A percentile compares a stretch with the other conserved stretches of the same genome.
These are phyloP conservation scores for Excoecaria agallocha DNA, from an alignment of 345 rosid genomes.

Conservation along the genomic window DNA sequence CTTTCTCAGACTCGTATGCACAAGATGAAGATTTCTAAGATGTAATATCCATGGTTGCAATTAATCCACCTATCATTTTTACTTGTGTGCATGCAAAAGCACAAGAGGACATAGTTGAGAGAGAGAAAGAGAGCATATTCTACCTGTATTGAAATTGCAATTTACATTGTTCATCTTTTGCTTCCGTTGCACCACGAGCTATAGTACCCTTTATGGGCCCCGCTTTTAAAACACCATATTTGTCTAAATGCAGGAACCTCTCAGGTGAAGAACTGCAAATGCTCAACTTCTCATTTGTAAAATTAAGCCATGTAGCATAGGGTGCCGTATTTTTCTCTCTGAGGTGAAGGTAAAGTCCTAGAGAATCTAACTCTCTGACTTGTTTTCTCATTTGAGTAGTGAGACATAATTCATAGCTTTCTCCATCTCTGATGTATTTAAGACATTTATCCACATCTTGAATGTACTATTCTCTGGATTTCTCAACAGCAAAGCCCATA, in stretches of 20 bases:
- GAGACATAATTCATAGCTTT: constrained; percentile 94
- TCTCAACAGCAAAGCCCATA: constrained; percentile 54
- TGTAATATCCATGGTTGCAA: not conserved
- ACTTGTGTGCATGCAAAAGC: not conserved
- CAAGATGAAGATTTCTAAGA: not conserved
- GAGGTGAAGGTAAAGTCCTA: constrained; percentile 78
- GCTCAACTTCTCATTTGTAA: constrained; percentile 59
- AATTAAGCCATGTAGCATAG: constrained; percentile 89
- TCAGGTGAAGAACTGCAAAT: constrained; percentile 94
- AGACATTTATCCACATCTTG: constrained; percentile 66
- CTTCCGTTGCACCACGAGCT: constrained; percentile 72
- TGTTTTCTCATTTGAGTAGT: constrained; percentile 67
- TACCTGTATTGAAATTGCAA: constrained; percentile 71
- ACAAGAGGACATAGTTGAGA: no score
- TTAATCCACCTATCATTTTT: not conserved
- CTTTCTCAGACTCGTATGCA: no score
- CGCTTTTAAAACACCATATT: constrained; percentile 69
- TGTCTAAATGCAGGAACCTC: constrained; percentile 74
- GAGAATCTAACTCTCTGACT: constrained; percentile 52
- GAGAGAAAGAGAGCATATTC: constrained; percentile 10
- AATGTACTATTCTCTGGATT: constrained; percentile 62
- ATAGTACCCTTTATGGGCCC: constrained; percentile 92
- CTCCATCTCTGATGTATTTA: constrained; percentile 83
- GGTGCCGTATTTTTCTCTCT: constrained; percentile 92
- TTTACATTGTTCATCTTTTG: constrained; percentile 68